Conservation (phyloP, 2,329 filamentous ascomycete genomes). For the Pseudocercospora pini-densiflorae region DNA sequence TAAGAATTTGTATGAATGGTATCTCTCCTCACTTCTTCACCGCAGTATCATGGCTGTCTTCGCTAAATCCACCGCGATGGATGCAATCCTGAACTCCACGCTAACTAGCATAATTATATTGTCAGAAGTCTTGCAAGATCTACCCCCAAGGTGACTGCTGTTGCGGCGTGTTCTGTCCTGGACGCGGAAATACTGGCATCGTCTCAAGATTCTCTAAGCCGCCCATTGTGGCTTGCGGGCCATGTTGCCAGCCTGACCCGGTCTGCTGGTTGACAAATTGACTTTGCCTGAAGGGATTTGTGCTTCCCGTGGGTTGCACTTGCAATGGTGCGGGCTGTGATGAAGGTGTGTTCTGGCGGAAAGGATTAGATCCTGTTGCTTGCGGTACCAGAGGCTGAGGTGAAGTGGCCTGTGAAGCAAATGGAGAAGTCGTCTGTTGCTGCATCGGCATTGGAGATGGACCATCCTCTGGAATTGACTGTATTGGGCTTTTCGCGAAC, state of each 20-base stretch:
- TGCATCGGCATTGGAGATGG: constrained; percentile 24
- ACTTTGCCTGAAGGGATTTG: constrained; percentile 93
- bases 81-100: constrained; percentile 13
- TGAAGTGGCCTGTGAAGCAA: constrained; percentile 29
- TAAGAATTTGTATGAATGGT: background rate
- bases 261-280: constrained; percentile 88
- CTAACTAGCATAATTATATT: constrained; percentile 12
- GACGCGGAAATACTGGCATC: constrained; percentile 83
- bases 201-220: constrained; percentile 78
- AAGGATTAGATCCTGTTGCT: constrained; percentile 74
- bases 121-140: background rate
- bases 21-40: background rate
- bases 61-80: background rate
- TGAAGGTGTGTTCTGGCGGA: constrained; percentile 58
- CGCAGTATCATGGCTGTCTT: background rate
- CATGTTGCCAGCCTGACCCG: constrained; percentile 83
- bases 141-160: constrained; percentile 37
- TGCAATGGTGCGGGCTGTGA: constrained; percentile 55
- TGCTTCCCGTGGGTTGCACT: constrained; percentile 82
- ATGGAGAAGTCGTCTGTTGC: constrained; percentile 25
- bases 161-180: constrained; percentile 52
- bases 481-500: constrained; percentile 63
- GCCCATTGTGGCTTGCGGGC: constrained; percentile 77
- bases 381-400: constrained; percentile 57
- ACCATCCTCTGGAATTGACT: constrained; percentile 32